These are phyloP conservation scores for Cystobasidium ongulense DNA, from an alignment of 768 basidiomycete species.

Conservation along the genomic window DNA sequence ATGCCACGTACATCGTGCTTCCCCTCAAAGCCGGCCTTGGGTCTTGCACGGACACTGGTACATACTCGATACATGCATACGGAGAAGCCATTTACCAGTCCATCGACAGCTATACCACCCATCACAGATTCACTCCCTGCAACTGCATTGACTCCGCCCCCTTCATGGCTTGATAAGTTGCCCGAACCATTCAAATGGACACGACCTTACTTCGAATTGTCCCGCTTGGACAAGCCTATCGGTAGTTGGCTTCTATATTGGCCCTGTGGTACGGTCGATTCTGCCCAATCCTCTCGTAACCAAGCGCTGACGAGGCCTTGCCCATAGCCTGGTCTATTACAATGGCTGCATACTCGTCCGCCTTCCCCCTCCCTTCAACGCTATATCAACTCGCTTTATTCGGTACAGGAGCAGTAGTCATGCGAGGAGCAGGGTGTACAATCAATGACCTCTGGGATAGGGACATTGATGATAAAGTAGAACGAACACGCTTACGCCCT, in stretches of 20 bases:
- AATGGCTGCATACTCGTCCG: conserved; percentile 78
- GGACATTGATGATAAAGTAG: conserved; percentile 87
- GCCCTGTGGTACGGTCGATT: conserved; percentile 68
- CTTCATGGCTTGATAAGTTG: conserved; percentile 27
- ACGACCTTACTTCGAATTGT: conserved; percentile 71
- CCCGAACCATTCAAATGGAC: conserved; percentile 12
- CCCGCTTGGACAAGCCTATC: conserved; percentile 90
- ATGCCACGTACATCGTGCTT: neutral
- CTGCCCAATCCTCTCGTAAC: neutral
- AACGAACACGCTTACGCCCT: conserved; percentile 76
- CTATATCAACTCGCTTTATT: conserved; percentile 73
- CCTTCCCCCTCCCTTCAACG: conserved; percentile 60
- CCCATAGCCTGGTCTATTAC: conserved; percentile 88
- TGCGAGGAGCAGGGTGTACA: conserved; percentile 97
- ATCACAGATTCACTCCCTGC: neutral
- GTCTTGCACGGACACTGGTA: neutral
- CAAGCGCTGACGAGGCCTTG: neutral
- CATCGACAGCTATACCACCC: neutral
- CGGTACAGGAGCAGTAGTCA: conserved; percentile 79
- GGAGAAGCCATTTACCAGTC: neutral
- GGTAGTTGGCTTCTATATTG: conserved; percentile 84
- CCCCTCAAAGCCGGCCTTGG: neutral
- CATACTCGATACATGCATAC: neutral
- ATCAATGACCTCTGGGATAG: conserved; percentile 99
- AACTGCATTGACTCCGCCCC: neutral